Base-by-base conservation (phyloP, 2,329 filamentous ascomycete genomes). In the Fusarium brevicatenulatum region DNA sequence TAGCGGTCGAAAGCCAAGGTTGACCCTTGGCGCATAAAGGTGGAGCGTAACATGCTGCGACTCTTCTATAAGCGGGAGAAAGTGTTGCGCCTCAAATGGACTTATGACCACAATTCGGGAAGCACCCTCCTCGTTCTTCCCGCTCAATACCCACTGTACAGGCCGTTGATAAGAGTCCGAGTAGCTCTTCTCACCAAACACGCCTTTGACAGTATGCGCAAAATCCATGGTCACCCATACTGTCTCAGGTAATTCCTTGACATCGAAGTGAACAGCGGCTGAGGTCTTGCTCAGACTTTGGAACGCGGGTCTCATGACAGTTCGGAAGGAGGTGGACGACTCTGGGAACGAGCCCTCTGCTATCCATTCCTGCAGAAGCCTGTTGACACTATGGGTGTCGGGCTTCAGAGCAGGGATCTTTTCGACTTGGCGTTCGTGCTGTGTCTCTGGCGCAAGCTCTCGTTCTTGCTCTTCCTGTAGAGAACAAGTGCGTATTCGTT, bases 391-490 rank as follows among this genome's bases (percentile, higher is more conserved):
- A 50, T 91, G 88, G 0, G 13, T 2, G 0, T 69, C 75, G 0
- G 90, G 83, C 1, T 73, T 42, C 2, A 60, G 66, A 0, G 37
- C 39, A 7, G 60, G 66, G 0, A 89, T 87, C 3, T 82, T 82
- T 70, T 92, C 82, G 2, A 89, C 72, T 54, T 92, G 81, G 2
- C 85, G 81, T 73, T 93, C 89, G 32, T 86, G 80, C 71, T 93
- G 89, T 2, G 88, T 85, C 68, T 94, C 91, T 0, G 89, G 90
- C 0, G 89, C 84, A 0, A 94, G 81, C 69, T 93, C 92, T 1
- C 91, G 85, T 76, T 94, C 91, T 71, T 93, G 90, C 64, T 94
- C 92, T 73, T 93, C 90, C 6, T 88, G 81, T 0, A 92, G 79
- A 0, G 81, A 80, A 0, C 43, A 46, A 0, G 18, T 42, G 1